These are phyloP conservation scores for Rubus parviflorus DNA, from an alignment of 306 rosid genomes.

Conservation along the genomic window DNA sequence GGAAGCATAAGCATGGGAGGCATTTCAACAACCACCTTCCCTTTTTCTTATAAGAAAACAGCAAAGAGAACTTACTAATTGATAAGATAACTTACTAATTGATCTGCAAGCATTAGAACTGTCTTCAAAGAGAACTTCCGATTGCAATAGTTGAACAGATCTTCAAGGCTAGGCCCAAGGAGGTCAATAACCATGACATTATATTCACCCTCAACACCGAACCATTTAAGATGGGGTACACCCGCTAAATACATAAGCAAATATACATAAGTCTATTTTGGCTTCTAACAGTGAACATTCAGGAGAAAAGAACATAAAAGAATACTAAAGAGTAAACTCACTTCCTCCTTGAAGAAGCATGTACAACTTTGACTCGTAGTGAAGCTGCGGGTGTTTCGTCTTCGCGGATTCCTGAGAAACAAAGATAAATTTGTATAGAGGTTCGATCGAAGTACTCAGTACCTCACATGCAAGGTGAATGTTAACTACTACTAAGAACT, in stretches of 20 bases:
- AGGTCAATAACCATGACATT: constrained; percentile 97
- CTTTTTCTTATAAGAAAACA: neutral
- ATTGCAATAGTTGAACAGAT: constrained; percentile 86
- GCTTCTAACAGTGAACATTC: neutral
- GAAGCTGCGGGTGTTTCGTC: constrained; percentile 98
- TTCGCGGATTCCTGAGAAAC: constrained; percentile 78
- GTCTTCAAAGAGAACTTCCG: constrained; percentile 86
- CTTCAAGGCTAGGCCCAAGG: constrained; percentile 98
- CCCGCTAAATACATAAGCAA: constrained; percentile 61
- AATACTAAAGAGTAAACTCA: constrained; percentile 37
- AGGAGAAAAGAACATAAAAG: constrained; percentile 11
- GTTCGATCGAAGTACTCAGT: neutral
- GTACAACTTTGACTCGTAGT: constrained; percentile 93
- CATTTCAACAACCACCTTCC: constrained; percentile 2
- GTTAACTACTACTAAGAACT: neutral
- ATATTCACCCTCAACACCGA: constrained; percentile 95
- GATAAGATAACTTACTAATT: constrained; percentile 84
- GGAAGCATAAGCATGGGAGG: constrained; percentile 31
- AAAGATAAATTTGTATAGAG: constrained; percentile 1
- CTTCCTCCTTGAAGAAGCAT: constrained; percentile 99
- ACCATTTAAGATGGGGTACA: constrained; percentile 94
- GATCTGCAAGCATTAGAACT: constrained; percentile 98
- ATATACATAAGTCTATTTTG: neutral
- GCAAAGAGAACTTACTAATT: constrained; percentile 67
- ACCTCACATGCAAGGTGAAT: neutral